Evolutionary conservation across 2,329 filamentous ascomycete species (phyloP), one percentile per base, ranked within the genome.

Genomic region (Pyrenochaeta sp.): DNA sequence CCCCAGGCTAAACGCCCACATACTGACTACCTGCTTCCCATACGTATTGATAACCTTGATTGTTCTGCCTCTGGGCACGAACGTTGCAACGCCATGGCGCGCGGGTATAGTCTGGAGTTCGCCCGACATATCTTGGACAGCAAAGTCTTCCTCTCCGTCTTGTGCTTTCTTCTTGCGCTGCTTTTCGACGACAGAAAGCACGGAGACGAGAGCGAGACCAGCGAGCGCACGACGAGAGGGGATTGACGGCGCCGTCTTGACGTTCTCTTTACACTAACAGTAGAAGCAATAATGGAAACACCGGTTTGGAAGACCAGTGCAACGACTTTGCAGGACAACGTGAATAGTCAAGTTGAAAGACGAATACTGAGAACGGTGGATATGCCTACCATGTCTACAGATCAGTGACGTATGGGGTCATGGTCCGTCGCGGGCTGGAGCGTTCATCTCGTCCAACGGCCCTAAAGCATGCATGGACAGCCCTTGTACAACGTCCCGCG

Each of bases 21-120:
- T 81, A 56, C 81, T 81, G 25, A 83, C 75, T 9, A 82, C 79
- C 69, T 84, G 82, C 45, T 78, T 79, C n/a, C 81, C 82, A 57
- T 81, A 82, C 0, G 80, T 82, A 55, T 83, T 83, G 55, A 83
- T 77, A 42, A 84, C 80, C 67, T 83, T 83, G 71, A 84, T 82
- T 2, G 76, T 78, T 54, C 80, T 75, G 22, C 81, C 81, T 24
- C 78, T 74, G 4, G 82, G 81, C 55, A 84, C 81, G 56, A 82
- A 83, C 1, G 82, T 83, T 10, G 82, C 82, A 7, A 80, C 80
- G 61, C 81, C 81, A 73, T 83, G 81, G 50, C 81, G 76, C 22
- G 82, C 82, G 10, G 80, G 81, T 52, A 84, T 82, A 1, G 77
- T 79, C 57, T 83, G 81, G 2, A 78, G 64, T 53, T 78, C 73